Evolutionary conservation across 345 rosid genomes (phyloP).

Genomic region (Syzygium oleosum): DNA sequence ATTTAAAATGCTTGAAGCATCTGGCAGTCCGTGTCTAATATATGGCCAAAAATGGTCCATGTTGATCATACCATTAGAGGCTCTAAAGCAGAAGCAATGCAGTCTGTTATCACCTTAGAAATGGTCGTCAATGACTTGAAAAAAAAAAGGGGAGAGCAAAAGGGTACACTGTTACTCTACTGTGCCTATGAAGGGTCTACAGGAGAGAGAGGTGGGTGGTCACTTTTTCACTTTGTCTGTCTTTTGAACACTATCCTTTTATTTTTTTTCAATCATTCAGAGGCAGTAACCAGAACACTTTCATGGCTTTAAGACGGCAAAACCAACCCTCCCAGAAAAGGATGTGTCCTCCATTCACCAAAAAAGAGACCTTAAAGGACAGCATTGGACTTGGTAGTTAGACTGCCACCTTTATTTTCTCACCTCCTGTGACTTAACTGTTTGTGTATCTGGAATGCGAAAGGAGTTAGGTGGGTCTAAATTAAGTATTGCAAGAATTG

Average conservation of each 20-base stretch:
- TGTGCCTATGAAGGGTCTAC: neutral
- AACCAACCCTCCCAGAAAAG: conserved; percentile 14
- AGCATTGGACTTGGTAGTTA: conserved; percentile 12
- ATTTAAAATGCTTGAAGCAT: neutral
- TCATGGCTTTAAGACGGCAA: conserved; percentile 19
- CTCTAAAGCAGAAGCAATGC: neutral
- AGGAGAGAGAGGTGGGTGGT: neutral
- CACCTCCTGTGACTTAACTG: conserved; percentile 1
- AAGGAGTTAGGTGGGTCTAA: conserved; percentile 1
- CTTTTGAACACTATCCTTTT: neutral
- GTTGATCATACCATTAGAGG: neutral
- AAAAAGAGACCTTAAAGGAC: conserved; percentile 13
- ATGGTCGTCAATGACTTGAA: neutral
- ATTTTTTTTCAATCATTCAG: conserved; percentile 1
- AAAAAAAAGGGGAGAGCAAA: neutral
- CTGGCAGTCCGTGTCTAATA: neutral
- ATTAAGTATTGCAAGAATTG: neutral
- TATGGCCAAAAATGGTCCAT: neutral
- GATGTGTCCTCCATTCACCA: conserved; percentile 7
- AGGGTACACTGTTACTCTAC: neutral
- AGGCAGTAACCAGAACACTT: conserved; percentile 2
- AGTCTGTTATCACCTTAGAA: neutral
- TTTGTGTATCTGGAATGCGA: neutral
- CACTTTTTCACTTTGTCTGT: neutral
- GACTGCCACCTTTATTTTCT: conserved; percentile 8